Evolutionary conservation across 2,329 filamentous ascomycete species (phyloP).

Genomic region (Verticillium nonalfalfae): DNA sequence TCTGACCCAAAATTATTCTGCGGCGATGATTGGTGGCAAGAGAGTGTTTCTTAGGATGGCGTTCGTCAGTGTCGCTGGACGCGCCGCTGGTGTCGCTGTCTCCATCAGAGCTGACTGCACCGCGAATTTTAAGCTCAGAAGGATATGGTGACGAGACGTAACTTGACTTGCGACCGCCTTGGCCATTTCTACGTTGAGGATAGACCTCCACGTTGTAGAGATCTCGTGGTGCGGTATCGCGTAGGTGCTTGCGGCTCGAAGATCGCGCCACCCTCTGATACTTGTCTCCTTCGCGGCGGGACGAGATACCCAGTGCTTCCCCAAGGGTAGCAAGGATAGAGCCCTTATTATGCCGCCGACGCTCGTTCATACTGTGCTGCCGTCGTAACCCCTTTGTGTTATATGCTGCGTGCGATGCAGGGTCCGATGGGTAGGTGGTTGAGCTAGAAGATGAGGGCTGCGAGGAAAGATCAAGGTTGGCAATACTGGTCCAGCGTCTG

Average conservation of each 20-base stretch:
- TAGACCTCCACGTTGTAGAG: background rate
- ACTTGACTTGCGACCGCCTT: background rate
- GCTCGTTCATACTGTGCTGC: background rate
- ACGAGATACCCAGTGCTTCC: background rate
- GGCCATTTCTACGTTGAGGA: background rate
- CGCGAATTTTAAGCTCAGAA: background rate
- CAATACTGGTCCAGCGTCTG: background rate
- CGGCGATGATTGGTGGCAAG: background rate
- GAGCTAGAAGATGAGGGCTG: background rate
- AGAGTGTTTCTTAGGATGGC: background rate
- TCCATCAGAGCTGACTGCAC: background rate
- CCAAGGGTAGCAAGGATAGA: background rate
- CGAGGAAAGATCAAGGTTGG: background rate
- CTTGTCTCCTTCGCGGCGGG: background rate
- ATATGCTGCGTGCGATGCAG: background rate
- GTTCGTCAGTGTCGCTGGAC: background rate
- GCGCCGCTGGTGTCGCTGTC: background rate
- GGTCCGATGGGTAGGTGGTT: background rate
- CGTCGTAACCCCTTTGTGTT: background rate
- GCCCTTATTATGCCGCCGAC: background rate
- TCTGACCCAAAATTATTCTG: background rate
- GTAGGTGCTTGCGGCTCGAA: background rate
- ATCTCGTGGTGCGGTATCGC: background rate
- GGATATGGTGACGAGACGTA: background rate
- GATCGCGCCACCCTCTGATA: background rate